Evolutionary conservation across 2,329 filamentous ascomycete species (phyloP), one percentile per base, ranked within the genome.

Genomic region (Pleurostoma richardsiae): DNA sequence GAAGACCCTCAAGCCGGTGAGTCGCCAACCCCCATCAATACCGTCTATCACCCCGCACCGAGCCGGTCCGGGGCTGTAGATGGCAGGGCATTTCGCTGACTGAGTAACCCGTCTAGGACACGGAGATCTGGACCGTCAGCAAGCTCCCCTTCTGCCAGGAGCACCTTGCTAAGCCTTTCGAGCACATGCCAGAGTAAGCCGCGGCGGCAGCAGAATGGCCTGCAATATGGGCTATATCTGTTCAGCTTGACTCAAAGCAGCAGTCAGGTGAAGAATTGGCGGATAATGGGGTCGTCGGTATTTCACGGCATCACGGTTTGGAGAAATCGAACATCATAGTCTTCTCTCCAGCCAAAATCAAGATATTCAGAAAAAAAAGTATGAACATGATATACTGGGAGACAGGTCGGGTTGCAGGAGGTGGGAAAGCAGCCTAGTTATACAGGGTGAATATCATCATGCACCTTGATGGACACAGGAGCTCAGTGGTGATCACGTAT

Each of bases 61-160:
- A 19, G 19, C 19, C 19, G 19, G 19, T 19, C 19, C 19, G 19
- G 19, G 19, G 19, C 19, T 19, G 19, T 19, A 19, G 19, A 19
- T 19, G 19, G 19, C 19, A 19, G 19, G 19, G 19, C 19, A 19
- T 19, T 19, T 36, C n/a, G 33, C 33, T 36, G 33, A 36, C 33
- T 36, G 33, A 8, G 33, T 36, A n/a, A n/a, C 33, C 33, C 33
- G n/a, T n/a, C 28, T 29, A 80, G 76, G 76, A 82, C 56, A 83
- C 80, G 55, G 83, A 86, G 69, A 86, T 86, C 68, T 86, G 83
- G 82, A 83, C 81, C 43, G 76, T 72, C 52, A 64, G 78, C 69
- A 86, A 86, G 75, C 74, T 86, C 54, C 82, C 83, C 11, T 86
- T 86, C 71, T 83, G 82, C 71, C 72, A 80, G 70, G 83, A 86